Base-by-base conservation (phyloP, 2,329 filamentous ascomycete species). In the Diaporthe caulivora region DNA sequence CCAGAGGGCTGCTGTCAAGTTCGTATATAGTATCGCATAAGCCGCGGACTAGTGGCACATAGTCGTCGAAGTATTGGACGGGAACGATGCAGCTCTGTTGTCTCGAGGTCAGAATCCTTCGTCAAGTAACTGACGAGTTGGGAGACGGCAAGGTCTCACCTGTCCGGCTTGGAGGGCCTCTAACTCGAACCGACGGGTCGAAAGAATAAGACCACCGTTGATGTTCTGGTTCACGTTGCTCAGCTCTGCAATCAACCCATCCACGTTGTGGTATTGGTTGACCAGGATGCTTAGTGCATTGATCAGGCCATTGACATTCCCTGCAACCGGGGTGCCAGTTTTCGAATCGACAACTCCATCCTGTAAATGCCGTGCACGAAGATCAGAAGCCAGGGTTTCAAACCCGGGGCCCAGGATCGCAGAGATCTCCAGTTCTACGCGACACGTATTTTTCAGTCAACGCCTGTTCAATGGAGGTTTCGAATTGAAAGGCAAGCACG, bases 141-240 rank as follows among this genome's bases (percentile, higher is more conserved):
- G 24, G 15, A 37, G 31, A 24, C 34, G 31, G 21, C n/a, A n/a
- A 73, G 18, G 10, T 42, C 82, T 78, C 77, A 89, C 87, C 83
- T 86, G 88, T 76, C 87, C 88, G 17, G 83, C 83, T 70, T 86
- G 83, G 67, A 90, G 82, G 6, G 89, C 77, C 72, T 89, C 86
- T 24, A 90, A 78, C 78, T 90, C 88, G 1, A 88, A 79, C 58
- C 83, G 84, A 18, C 88, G 84, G 24, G 85, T 80, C 21, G 84
- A 87, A 18, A 76, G 78, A 26, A 86, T 80, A 54, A 77, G 78
- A 11, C 83, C 83, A n/a, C 77, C 78, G 40, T 78, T 78, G 65
- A 86, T 78, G 18, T 80, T 82, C 51, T 81, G 79, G 31, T 80
- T 75, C 7, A 89, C 78, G 4, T 77, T 77, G 42, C 79, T 74